Conservation (phyloP, 805 yeast species). For the Ogataea methanolica region DNA sequence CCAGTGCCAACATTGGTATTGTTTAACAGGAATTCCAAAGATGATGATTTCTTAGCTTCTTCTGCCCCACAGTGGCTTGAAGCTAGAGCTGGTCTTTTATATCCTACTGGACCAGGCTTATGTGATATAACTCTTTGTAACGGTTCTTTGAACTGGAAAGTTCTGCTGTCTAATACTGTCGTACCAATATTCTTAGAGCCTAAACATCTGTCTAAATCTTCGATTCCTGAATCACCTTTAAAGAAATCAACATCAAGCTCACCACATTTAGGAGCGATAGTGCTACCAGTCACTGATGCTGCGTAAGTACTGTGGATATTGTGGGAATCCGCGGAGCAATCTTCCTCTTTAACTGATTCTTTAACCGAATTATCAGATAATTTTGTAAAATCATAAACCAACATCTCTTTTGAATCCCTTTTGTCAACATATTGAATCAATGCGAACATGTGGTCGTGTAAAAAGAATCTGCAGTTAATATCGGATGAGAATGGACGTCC, state of each 20-base stretch:
- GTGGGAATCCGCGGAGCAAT: no score
- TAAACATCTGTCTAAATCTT: constrained; percentile 3
- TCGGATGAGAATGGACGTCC: constrained; percentile 33
- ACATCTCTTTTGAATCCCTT: constrained; percentile 13
- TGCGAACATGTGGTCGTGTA: constrained; percentile 23
- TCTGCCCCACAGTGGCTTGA: neutral
- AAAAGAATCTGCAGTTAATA: constrained; percentile 24
- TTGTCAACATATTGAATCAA: constrained; percentile 24
- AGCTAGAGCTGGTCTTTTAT: neutral
- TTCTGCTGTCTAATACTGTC: neutral
- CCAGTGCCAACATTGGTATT: neutral
- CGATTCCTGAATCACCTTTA: neutral
- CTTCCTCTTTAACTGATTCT: no score
- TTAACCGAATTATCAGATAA: neutral
- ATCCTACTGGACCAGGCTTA: neutral
- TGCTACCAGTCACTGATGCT: neutral
- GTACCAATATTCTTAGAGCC: neutral
- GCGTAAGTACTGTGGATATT: no score
- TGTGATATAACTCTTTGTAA: neutral
- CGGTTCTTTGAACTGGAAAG: neutral
- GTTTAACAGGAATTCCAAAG: neutral
- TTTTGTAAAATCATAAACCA: constrained; percentile 15
- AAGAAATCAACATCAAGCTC: constrained; percentile 5
- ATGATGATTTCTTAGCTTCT: neutral
- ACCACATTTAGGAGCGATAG: constrained; percentile 4